Conservation (phyloP, 768 basidiomycete species). For the Pilatotrama ljubarskyi region DNA sequence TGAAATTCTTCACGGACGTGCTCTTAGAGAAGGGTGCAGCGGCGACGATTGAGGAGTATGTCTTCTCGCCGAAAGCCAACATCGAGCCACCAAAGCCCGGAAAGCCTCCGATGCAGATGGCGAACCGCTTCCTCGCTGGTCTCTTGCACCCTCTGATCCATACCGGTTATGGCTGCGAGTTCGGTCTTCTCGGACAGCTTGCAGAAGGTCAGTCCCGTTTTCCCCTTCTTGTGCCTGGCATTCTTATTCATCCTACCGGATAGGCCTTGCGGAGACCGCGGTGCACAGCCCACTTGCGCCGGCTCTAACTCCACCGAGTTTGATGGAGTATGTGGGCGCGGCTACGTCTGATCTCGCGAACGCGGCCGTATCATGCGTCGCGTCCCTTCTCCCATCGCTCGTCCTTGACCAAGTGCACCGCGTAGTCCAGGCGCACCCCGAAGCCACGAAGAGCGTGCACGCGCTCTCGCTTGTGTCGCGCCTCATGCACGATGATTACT, state of each 20-base stretch:
- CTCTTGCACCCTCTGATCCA: slow-evolving; percentile 66
- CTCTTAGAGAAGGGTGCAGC: slow-evolving; percentile 44
- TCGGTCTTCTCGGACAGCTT: slow-evolving; percentile 53
- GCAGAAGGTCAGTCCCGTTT: slow-evolving; percentile 55
- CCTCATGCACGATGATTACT: slow-evolving; percentile 18
- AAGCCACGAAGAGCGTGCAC: slow-evolving; percentile 1
- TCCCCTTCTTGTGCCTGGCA: background rate
- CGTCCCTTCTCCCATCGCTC: slow-evolving; percentile 11
- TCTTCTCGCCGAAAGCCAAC: slow-evolving; percentile 45
- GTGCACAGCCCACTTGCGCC: slow-evolving; percentile 14
- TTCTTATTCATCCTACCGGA: background rate
- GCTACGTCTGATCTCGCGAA: slow-evolving; percentile 31
- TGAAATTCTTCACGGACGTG: slow-evolving; percentile 49
- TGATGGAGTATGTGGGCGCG: slow-evolving; percentile 35
- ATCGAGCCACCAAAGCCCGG: slow-evolving; percentile 16
- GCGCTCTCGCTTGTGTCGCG: slow-evolving; percentile 19
- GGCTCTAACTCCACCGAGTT: slow-evolving; percentile 7
- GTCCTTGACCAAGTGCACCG: slow-evolving; percentile 6
- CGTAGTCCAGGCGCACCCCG: background rate
- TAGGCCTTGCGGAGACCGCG: slow-evolving; percentile 24
- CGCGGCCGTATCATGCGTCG: slow-evolving; percentile 6
- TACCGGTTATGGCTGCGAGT: slow-evolving; percentile 60
- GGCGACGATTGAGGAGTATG: slow-evolving; percentile 52
- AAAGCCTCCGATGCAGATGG: slow-evolving; percentile 48
- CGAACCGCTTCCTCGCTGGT: slow-evolving; percentile 54